A percentile compares a stretch with the other conserved stretches of the same genome.
Conservation (phyloP, 495 filamentous ascomycete species). For the Pyrenula massariospora region DNA sequence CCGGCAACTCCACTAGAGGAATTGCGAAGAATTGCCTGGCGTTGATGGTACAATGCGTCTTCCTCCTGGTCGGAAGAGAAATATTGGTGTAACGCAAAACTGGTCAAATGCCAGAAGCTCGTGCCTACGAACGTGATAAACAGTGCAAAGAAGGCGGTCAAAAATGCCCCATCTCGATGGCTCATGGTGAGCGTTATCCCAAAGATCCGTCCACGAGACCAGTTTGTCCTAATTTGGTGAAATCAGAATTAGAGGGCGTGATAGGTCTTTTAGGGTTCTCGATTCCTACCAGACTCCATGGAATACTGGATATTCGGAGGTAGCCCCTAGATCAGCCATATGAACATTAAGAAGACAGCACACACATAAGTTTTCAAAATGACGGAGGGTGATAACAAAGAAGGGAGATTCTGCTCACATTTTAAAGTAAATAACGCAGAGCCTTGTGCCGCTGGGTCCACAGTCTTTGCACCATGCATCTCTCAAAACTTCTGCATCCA, state of each 20-base stretch:
- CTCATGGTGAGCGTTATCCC: slow-evolving; percentile 10
- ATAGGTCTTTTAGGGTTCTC: background rate
- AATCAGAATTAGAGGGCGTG: background rate
- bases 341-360: background rate
- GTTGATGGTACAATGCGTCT: background rate
- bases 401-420: background rate
- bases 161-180: slow-evolving; percentile 1
- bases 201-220: slow-evolving; percentile 7
- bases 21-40: background rate
- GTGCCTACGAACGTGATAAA: slow-evolving; percentile 7
- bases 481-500: background rate
- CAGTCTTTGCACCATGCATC: background rate
- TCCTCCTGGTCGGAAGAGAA: background rate
- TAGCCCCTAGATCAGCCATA: background rate
- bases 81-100: slow-evolving; percentile 23
- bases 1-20: background rate
- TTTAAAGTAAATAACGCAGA: background rate
- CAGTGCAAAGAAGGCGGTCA: slow-evolving; percentile 11
- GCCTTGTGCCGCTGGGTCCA: background rate
- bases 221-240: slow-evolving; percentile 8
- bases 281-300: background rate
- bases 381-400: background rate
- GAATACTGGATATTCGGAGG: background rate
- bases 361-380: background rate
- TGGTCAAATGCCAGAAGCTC: slow-evolving; percentile 15